Evolutionary conservation across 225 moss, liverwort and hornwort genomes (phyloP), one percentile per base, ranked within the genome.

Genomic region (Physcomitrellopsis africana): DNA sequence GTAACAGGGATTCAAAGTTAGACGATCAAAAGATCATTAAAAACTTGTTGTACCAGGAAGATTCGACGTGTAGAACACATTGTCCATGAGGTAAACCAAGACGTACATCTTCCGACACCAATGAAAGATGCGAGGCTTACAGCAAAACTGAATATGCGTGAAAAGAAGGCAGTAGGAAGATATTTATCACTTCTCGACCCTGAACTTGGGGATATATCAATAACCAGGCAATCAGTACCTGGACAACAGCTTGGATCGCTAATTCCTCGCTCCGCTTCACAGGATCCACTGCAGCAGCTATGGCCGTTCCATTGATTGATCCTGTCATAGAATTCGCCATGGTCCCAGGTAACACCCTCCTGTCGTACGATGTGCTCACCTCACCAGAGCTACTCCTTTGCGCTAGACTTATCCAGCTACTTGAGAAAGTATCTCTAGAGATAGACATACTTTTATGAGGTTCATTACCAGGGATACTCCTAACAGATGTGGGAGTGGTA

Each of bases 261-360:
- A 87, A 51, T 58, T 87, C 90, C 67, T 90, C 87, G 54, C 84
- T 84, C 80, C 87, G 85, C 85, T 76, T 86, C 76, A 78, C 52
- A 68, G 84, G 78, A 57, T 85, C 81, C 67, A 81, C 66, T 15
- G 67, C 63, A 68, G 87, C 83, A 80, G 78, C 80, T 79, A 44
- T 44, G 42, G 60, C 58, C 49, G 81, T 79, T 80, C 81, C 89
- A 75, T 67, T 74, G 56, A 72, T 64, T 58, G 83, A 66, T 41
- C 71, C 81, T 78, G 85, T 41, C 62, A 65, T 79, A 54, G 87
- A 55, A 53, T 74, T 77, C 55, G 57, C 29, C 37, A 82, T 76
- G 19, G 76, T 77, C 76, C 72, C 75, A 65, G 83, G 85, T 56
- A 86, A 51, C 62, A 70, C 79, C 76, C 86, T 85, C 54, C 68